These are phyloP conservation scores for Lycium ferocissimum DNA, from an alignment of 257 asterid species.

Conservation along the genomic window DNA sequence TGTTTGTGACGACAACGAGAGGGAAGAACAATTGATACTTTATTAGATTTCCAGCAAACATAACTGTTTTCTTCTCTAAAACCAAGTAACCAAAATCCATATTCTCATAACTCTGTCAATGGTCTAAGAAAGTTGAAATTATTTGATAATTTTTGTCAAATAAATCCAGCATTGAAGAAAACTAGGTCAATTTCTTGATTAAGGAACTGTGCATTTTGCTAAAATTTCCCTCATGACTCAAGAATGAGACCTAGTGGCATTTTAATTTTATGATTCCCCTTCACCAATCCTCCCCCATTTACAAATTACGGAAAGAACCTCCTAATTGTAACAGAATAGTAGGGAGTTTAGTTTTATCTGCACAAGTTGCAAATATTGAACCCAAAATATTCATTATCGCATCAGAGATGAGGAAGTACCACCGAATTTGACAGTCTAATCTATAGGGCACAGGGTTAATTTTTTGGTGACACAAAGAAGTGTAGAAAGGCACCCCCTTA, in stretches of 20 bases:
- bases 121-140: neutral
- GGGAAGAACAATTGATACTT: neutral
- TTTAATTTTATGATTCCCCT: neutral
- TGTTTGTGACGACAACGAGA: neutral
- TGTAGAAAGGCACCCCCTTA: neutral
- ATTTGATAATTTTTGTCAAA: slow-evolving; percentile 11
- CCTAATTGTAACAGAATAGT: neutral
- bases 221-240: neutral
- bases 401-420: slow-evolving; percentile 13
- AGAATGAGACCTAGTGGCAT: slow-evolving; percentile 16
- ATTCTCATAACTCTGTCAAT: neutral
- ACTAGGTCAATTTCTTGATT: neutral
- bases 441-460: neutral
- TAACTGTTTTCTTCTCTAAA: neutral
- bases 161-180: neutral
- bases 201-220: slow-evolving; percentile 9
- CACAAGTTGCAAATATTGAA: neutral
- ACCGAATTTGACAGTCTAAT: neutral
- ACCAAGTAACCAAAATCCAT: neutral
- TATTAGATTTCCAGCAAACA: neutral
- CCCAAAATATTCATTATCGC: slow-evolving; percentile 22
- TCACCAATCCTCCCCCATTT: neutral
- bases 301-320: neutral
- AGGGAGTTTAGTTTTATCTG: slow-evolving; percentile 5
- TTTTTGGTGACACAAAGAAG: neutral